phyloP scores from a whole-genome alignment of 441 rosid genomes.

The Kokia cookei region DNA sequence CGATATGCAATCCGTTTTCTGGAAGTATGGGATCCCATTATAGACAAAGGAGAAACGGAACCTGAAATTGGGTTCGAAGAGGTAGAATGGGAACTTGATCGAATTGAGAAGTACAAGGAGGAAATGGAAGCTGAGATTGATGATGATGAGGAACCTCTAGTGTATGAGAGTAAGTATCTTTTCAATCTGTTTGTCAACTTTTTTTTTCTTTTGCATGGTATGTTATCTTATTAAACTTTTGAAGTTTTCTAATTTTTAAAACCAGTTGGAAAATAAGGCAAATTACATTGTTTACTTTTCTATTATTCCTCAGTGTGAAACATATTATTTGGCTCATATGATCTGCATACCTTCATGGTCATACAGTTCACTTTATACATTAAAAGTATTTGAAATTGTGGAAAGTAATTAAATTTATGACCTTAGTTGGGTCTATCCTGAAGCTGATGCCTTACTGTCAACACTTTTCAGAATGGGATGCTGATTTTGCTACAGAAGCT shows the following conservation, averaged over 20 bases:
- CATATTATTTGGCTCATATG: not conserved
- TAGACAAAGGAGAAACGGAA: constrained; percentile 71
- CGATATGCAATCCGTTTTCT: constrained; percentile 84
- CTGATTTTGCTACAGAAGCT: constrained; percentile 99
- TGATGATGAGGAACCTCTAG: constrained; percentile 96
- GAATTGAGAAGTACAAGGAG: constrained; percentile 92
- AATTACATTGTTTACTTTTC: not conserved
- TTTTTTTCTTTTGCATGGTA: not conserved
- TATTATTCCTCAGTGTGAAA: not conserved
- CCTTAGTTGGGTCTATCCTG: constrained; percentile 4
- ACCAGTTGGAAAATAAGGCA: not conserved
- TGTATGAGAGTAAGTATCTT: constrained; percentile 86
- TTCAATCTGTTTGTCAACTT: constrained; percentile 3
- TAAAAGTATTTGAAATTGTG: not conserved
- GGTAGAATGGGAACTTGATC: constrained; percentile 98
- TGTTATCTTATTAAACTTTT: not conserved
- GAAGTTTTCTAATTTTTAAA: not conserved
- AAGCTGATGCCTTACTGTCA: constrained; percentile 17
- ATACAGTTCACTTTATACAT: not conserved
- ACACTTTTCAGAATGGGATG: constrained; percentile 82
- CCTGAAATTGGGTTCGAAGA: constrained; percentile 79
- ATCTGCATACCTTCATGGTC: not conserved
- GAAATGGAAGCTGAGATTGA: constrained; percentile 99
- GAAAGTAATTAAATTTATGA: not conserved
- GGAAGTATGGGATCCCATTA: constrained; percentile 96